phyloP scores from a whole-genome alignment of 2,329 filamentous ascomycete genomes.

The Triangularia setosa region DNA sequence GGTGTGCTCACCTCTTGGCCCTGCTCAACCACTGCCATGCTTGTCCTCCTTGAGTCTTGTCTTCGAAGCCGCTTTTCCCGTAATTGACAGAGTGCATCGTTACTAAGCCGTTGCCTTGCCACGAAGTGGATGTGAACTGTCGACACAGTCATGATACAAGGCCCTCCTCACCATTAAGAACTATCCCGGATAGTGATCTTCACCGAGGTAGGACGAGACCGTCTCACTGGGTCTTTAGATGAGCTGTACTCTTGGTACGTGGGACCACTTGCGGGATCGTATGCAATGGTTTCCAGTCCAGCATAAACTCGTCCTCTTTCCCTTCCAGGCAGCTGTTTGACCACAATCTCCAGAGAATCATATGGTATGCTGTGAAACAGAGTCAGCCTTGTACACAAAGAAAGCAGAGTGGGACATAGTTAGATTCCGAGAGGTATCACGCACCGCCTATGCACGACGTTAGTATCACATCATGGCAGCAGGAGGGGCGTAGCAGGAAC shows the following conservation, averaged over 20 bases:
- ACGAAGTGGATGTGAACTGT: background rate
- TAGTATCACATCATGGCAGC: constrained; percentile 11
- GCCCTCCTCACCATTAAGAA: background rate
- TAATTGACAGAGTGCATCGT: background rate
- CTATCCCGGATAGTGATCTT: background rate
- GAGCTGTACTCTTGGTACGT: constrained; percentile 15
- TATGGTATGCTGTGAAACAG: constrained; percentile 61
- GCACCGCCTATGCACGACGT: constrained; percentile 27
- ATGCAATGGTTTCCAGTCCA: constrained; percentile 64
- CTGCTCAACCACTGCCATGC: background rate
- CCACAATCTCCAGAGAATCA: constrained; percentile 82
- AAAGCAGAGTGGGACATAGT: background rate
- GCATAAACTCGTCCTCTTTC: constrained; percentile 64
- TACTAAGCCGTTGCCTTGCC: background rate
- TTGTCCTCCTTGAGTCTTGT: background rate
- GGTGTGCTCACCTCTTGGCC: background rate
- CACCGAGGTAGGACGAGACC: constrained; percentile 2
- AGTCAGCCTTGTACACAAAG: background rate
- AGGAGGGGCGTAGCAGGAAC: constrained; percentile 10
- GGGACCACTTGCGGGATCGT: constrained; percentile 48
- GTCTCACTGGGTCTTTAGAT: constrained; percentile 28
- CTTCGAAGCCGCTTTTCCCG: background rate
- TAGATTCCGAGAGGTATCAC: constrained; percentile 1
- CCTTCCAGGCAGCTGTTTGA: constrained; percentile 72
- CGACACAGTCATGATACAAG: background rate